phyloP scores from a whole-genome alignment of 2,329 filamentous ascomycete genomes.

The Stachybotrys elegans region DNA sequence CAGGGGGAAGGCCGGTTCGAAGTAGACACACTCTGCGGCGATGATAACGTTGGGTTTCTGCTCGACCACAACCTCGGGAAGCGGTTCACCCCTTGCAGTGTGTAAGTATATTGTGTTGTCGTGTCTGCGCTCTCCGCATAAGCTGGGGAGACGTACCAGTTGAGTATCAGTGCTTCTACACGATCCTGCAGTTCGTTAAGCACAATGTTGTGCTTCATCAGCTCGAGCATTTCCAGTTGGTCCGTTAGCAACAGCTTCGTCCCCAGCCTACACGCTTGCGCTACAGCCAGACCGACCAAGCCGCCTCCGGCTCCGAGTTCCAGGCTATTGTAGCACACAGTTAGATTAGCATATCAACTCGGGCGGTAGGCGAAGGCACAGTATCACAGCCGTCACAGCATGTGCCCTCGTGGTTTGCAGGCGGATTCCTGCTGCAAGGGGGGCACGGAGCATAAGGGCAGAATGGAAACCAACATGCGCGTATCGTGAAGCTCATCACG shows the following conservation, averaged over 20 bases:
- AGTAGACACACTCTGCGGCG: slow-evolving; percentile 97
- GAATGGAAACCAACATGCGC: slow-evolving; percentile 54
- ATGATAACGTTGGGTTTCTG: slow-evolving; percentile 73
- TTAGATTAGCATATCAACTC: no score
- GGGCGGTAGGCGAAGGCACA: no score
- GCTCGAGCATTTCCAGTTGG: slow-evolving; percentile 73
- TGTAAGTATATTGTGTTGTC: no score
- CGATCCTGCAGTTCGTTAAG: slow-evolving; percentile 65
- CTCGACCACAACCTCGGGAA: slow-evolving; percentile 46
- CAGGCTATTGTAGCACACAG: slow-evolving; percentile 59
- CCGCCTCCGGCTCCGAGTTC: slow-evolving; percentile 92
- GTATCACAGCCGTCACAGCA: no score
- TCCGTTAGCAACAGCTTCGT: slow-evolving; percentile 75
- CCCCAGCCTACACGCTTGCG: slow-evolving; percentile 47
- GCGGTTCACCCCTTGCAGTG: slow-evolving; percentile 50
- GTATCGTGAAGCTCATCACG: slow-evolving; percentile 56
- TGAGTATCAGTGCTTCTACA: slow-evolving; percentile 66
- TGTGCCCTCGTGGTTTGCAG: no score
- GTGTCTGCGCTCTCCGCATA: no score
- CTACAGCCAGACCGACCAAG: slow-evolving; percentile 67
- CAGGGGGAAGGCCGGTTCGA: slow-evolving; percentile 89
- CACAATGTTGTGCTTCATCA: slow-evolving; percentile 85
- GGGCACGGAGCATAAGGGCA: slow-evolving; percentile 5
- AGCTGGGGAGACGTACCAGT: slow-evolving; percentile 58
- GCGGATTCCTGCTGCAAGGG: no score